These are phyloP conservation scores for Xylaria sp. DNA, from an alignment of 495 filamentous ascomycete genomes.

Conservation along the genomic window DNA sequence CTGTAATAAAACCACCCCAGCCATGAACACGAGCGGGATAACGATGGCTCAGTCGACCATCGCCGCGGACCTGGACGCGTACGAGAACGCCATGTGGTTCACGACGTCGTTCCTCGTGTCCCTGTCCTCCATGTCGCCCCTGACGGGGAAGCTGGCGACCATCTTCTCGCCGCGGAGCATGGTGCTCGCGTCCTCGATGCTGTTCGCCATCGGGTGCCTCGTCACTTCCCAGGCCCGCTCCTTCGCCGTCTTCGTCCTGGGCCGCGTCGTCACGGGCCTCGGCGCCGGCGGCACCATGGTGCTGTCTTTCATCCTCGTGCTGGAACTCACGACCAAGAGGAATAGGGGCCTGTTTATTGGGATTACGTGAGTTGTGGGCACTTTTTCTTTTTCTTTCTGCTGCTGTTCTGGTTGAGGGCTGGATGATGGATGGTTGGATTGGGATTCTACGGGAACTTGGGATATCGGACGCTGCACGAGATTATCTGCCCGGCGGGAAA, in stretches of 20 bases:
- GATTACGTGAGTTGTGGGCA: slow-evolving; percentile 57
- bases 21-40: slow-evolving; percentile 77
- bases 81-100: slow-evolving; percentile 75
- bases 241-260: slow-evolving; percentile 68
- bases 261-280: slow-evolving; percentile 67
- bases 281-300: slow-evolving; percentile 73
- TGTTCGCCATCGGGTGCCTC: slow-evolving; percentile 67
- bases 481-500: no score
- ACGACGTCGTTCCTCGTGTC: slow-evolving; percentile 76
- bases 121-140: slow-evolving; percentile 68
- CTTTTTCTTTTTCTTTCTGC: not conserved
- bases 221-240: slow-evolving; percentile 63
- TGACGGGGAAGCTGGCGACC: slow-evolving; percentile 69
- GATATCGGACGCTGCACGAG: not conserved
- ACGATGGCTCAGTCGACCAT: slow-evolving; percentile 76
- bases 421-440: no score
- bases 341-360: slow-evolving; percentile 74
- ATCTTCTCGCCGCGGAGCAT: slow-evolving; percentile 71
- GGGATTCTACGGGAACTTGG: not conserved
- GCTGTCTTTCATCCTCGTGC: slow-evolving; percentile 69
- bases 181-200: slow-evolving; percentile 60
- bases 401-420: no score
- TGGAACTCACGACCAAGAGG: slow-evolving; percentile 69
- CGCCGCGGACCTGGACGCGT: slow-evolving; percentile 73
- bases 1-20: slow-evolving; percentile 40